phyloP scores from a whole-genome alignment of 2,329 filamentous ascomycete species.

The Beauveria asiatica region DNA sequence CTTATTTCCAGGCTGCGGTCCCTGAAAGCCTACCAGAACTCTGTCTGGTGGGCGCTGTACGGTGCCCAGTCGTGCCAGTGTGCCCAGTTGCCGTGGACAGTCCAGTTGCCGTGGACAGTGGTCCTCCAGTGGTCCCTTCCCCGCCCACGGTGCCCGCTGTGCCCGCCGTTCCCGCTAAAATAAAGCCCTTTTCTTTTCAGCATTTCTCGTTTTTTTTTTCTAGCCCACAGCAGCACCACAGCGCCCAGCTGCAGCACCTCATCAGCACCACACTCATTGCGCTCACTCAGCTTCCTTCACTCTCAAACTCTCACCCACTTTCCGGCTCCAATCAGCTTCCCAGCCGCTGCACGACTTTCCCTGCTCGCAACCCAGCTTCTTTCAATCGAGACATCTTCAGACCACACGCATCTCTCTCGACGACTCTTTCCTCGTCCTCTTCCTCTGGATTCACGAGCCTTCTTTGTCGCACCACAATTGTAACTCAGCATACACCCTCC shows the following conservation, averaged over 20 bases:
- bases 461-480: neutral
- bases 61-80: neutral
- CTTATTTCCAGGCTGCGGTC: no score
- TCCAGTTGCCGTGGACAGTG: neutral
- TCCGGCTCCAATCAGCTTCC: conserved; percentile 2
- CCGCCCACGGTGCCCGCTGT: neutral
- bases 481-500: neutral
- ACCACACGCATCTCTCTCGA: neutral
- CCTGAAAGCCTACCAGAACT: neutral
- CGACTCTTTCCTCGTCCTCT: neutral
- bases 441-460: neutral
- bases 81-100: neutral
- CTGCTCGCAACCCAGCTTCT: conserved; percentile 8
- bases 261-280: no score
- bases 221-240: neutral
- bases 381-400: neutral
- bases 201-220: neutral
- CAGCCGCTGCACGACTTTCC: conserved; percentile 2
- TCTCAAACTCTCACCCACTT: neutral
- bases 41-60: neutral
- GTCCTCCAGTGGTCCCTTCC: neutral
- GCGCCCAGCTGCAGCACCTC: no score
- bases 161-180: conserved; percentile 5
- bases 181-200: neutral
- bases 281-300: neutral